Evolutionary conservation across 495 filamentous ascomycete species (phyloP), one percentile per base, ranked within the genome.

Genomic region (Trichocladium uniseriatum): DNA sequence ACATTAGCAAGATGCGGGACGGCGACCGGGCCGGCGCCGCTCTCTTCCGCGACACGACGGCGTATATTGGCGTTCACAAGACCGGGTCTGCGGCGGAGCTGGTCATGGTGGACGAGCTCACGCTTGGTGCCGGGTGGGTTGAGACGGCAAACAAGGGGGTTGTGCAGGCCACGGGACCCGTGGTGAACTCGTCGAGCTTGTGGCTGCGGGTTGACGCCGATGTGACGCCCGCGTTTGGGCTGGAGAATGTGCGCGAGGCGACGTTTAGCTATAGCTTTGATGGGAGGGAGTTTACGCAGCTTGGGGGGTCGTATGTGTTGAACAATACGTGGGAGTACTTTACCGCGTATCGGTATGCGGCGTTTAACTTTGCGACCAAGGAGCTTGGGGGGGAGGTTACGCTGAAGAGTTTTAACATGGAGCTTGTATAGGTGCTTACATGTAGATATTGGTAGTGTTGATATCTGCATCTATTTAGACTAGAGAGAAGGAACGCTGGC

Each of bases 231-330:
- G 66, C 55, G 21, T 57, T 62, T 46, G 60, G 54, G 16, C 41
- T 38, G 13, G 55, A 35, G 19, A 36, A 51, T 52, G 43, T 50
- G 31, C 55, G 58, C 6, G 59, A 48, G 16, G 69, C 65, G 9
- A 60, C 49, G 1, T 81, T 79, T 53, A 68, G 61, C 21, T 81
- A 78, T 51, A 79, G 75, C 48, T 54, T 57, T 0, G 75, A 80
- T 51, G 77, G 56, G 0, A 49, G 42, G 6, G 60, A 49, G 6
- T 81, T 73, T 50, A 63, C 48, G 0, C 48, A 56, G 6, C 36
- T 81, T 1, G 78, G 78, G 0, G 43, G 46, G 3, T 48, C 49
- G 2, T 76, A 64, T 27, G 43, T 54, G 10, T 52, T 79, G 62
- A 69, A 55, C 28, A 76, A 64, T 35, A 5, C 8, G 32, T 35